Base-by-base conservation (phyloP, 345 rosid species). In the Citrus sp. region DNA sequence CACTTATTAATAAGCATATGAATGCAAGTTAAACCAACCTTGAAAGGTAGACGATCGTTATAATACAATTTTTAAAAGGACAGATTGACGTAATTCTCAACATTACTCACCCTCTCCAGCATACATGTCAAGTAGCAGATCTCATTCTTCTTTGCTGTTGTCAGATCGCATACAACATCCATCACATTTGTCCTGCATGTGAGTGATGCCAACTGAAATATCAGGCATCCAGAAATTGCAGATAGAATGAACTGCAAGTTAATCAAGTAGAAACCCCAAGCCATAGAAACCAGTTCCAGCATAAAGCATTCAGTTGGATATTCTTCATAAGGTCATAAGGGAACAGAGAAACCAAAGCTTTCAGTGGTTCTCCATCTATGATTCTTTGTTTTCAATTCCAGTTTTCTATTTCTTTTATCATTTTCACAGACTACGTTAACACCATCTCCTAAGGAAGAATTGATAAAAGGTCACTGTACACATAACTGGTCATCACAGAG, bases 121-220 rank as follows among this genome's bases (percentile, higher is more conserved):
- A 79, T 78, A 73, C 77, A 76, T 79, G 61, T 86, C 88, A 95
- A 82, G 68, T 63, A 75, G 80, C 80, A 81, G 80, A 92, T 87
- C 85, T 92, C 94, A 8, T 77, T 80, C 82, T 88, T 83, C 91
- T 91, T 92, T 4, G 84, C 84, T 27, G 81, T 66, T 67, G 91
- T 82, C 60, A 93, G 46, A 85, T 83, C 81, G 54, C 68, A 74
- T 64, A 86, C 85, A 38, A 87, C 78, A 55, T 90, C 97, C 84
- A 77, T 80, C 73, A 92, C 75, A 76, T 89, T 88, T 66, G 85
- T 88, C 90, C 98, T 93, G 86, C 74, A 83, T 46, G 77, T 37
- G n/a, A 78, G 74, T 76, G 76, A 74, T 49, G 77, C 9, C 40
- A 25, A 68, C 38, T 74, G 30, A 84, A 22, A 30, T 60, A 61